phyloP scores from a whole-genome alignment of 2,329 filamentous ascomycete species.

The Leptodontidium sp. region DNA sequence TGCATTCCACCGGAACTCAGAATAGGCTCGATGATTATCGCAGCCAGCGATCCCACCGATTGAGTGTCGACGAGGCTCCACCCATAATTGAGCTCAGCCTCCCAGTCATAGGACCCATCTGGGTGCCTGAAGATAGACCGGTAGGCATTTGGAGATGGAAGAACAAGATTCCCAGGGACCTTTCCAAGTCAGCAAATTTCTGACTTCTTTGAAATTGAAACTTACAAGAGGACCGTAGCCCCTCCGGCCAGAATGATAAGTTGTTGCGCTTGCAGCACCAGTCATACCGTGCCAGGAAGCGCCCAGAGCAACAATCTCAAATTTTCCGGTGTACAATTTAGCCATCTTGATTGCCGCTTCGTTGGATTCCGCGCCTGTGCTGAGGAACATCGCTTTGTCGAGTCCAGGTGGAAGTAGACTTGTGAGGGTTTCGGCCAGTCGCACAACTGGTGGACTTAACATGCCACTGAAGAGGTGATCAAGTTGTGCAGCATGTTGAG shows the following conservation, averaged over 20 bases:
- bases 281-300: slow-evolving; percentile 71
- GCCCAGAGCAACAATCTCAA: slow-evolving; percentile 67
- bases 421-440: slow-evolving; percentile 60
- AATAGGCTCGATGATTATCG: slow-evolving; percentile 26
- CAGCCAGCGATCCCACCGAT: slow-evolving; percentile 62
- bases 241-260: slow-evolving; percentile 61
- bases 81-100: slow-evolving; percentile 68
- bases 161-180: slow-evolving; percentile 64
- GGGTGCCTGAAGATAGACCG: slow-evolving; percentile 66
- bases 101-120: slow-evolving; percentile 71
- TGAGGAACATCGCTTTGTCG: slow-evolving; percentile 65
- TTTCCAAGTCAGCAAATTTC: slow-evolving; percentile 17
- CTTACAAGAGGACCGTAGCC: slow-evolving; percentile 51
- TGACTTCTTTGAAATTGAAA: background rate
- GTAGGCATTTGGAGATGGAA: slow-evolving; percentile 68
- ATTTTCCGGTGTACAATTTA: slow-evolving; percentile 70
- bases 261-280: slow-evolving; percentile 58
- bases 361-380: slow-evolving; percentile 63
- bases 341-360: slow-evolving; percentile 72
- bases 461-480: slow-evolving; percentile 68
- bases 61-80: slow-evolving; percentile 67
- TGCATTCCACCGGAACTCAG: slow-evolving; percentile 62
- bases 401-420: slow-evolving; percentile 57
- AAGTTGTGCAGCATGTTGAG: slow-evolving; percentile 57
- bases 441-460: slow-evolving; percentile 64